phyloP scores from a whole-genome alignment of 1,284 basidiomycete species.

The Moesziomyces aphidis region DNA sequence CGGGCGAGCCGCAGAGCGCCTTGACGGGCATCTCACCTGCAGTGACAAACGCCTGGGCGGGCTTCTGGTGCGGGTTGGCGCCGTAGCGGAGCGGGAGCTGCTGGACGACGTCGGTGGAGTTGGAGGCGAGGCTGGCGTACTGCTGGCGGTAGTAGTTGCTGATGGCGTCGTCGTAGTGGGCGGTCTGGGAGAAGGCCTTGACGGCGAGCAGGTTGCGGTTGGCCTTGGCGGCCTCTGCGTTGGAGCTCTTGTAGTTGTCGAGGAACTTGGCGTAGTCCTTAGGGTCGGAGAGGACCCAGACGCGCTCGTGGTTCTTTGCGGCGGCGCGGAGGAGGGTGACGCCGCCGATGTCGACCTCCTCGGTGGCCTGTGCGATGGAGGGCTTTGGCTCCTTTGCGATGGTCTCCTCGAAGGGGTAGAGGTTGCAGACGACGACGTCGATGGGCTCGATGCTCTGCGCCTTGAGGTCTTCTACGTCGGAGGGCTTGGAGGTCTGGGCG shows the following conservation, averaged over 20 bases:
- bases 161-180: constrained; percentile 94
- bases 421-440: constrained; percentile 81
- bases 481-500: constrained; percentile 62
- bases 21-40: constrained; percentile 93
- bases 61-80: constrained; percentile 98
- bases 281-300: constrained; percentile 86
- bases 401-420: constrained; percentile 93
- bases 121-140: constrained; percentile 80
- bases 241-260: constrained; percentile 72
- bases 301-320: constrained; percentile 91
- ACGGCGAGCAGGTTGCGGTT: constrained; percentile 85
- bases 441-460: constrained; percentile 62
- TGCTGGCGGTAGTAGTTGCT: constrained; percentile 96
- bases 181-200: constrained; percentile 98
- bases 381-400: constrained; percentile 85
- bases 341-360: constrained; percentile 99
- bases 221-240: constrained; percentile 73
- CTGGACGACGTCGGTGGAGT: constrained; percentile 62
- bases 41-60: constrained; percentile 94
- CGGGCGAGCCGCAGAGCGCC: constrained; percentile 92
- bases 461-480: constrained; percentile 61
- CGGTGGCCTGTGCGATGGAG: constrained; percentile 90
- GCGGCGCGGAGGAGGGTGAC: constrained; percentile 97
- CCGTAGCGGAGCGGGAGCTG: constrained; percentile 91
- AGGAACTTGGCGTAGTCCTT: constrained; percentile 90